Percentiles rank a stretch among this genome's conserved stretches.
These are phyloP conservation scores for Colletotrichum orbiculare DNA, from an alignment of 2,329 filamentous ascomycete genomes.

Conservation along the genomic window DNA sequence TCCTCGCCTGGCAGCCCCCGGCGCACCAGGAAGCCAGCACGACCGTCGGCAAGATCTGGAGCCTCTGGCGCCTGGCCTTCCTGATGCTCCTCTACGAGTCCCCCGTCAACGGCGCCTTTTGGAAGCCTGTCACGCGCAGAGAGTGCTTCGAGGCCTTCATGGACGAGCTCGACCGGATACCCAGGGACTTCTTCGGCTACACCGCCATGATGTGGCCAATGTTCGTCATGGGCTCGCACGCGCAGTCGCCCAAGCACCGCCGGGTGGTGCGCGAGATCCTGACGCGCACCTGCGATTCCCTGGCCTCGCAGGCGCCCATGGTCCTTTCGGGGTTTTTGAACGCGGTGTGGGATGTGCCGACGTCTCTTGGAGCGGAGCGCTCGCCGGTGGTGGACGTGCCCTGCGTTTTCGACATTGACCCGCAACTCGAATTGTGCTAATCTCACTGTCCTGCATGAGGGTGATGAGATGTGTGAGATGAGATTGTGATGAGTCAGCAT, in stretches of 20 bases:
- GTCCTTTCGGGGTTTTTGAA: not conserved
- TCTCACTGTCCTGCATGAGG: too few species aligned
- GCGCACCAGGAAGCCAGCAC: not conserved
- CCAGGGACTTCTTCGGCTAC: not conserved
- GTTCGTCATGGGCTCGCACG: not conserved
- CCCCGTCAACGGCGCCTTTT: slow-evolving; percentile 1
- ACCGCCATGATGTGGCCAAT: slow-evolving; percentile 13
- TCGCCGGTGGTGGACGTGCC: too few species aligned
- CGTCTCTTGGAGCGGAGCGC: too few species aligned
- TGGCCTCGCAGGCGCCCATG: not conserved
- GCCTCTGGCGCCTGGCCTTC: slow-evolving; percentile 3
- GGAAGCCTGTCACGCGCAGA: not conserved
- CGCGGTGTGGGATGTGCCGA: too few species aligned
- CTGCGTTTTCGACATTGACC: too few species aligned
- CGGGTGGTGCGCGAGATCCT: slow-evolving; percentile 1
- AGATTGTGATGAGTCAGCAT: too few species aligned
- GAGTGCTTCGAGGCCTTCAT: slow-evolving; percentile 10
- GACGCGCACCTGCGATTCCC: not conserved
- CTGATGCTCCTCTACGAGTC: slow-evolving; percentile 10
- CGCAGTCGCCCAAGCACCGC: not conserved
- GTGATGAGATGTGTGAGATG: too few species aligned
- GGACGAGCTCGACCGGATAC: not conserved
- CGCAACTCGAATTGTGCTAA: too few species aligned
- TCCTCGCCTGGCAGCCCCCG: slow-evolving; percentile 6
- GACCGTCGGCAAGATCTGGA: slow-evolving; percentile 3